These are phyloP conservation scores for Acanthamoeba sp. DNA, from an alignment of 208 protist genomes.

Conservation along the genomic window DNA sequence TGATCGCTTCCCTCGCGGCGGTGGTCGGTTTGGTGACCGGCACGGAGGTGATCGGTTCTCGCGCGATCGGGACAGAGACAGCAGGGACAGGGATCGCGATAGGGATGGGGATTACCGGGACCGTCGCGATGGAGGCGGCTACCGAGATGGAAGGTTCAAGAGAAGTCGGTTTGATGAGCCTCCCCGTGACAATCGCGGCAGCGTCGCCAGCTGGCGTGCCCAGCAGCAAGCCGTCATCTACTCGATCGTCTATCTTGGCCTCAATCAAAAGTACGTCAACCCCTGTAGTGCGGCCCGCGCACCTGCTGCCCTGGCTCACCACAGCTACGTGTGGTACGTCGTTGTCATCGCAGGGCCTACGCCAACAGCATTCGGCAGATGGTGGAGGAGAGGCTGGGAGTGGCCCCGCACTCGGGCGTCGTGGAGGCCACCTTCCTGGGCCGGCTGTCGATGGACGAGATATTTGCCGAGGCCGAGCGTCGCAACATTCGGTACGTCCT, in stretches of 20 bases:
- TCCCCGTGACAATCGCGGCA: background rate
- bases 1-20: background rate
- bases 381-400: slow-evolving; percentile 47
- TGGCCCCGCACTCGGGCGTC: slow-evolving; percentile 38
- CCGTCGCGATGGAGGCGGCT: background rate
- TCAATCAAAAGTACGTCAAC: slow-evolving; percentile 16
- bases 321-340: background rate
- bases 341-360: slow-evolving; percentile 17
- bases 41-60: background rate
- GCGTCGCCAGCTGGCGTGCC: background rate
- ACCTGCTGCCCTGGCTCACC: background rate
- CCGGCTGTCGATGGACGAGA: slow-evolving; percentile 42
- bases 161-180: slow-evolving; percentile 59
- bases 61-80: background rate
- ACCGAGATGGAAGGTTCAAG: background rate
- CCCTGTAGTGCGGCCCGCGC: background rate
- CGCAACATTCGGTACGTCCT: slow-evolving; percentile 64
- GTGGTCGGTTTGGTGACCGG: background rate
- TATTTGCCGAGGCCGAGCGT: slow-evolving; percentile 26
- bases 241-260: slow-evolving; percentile 43
- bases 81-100: background rate
- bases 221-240: slow-evolving; percentile 43
- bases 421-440: slow-evolving; percentile 60
- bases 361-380: slow-evolving; percentile 64
- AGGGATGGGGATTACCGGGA: background rate